Conservation (phyloP, 176 grass and related monocot genomes). For the Oropetium thomaeum region DNA sequence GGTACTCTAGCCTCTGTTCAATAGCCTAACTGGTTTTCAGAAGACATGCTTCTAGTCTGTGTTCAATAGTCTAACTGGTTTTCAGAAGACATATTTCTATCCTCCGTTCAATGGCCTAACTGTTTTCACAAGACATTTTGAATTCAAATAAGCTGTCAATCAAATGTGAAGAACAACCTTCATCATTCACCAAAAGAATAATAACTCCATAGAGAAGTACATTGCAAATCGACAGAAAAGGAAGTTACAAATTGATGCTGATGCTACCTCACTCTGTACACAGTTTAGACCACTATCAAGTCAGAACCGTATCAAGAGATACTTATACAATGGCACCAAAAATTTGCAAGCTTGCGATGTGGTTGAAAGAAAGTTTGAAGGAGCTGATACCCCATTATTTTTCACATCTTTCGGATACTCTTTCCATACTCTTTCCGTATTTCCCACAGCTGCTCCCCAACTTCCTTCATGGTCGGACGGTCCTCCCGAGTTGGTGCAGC, state of each 20-base stretch:
- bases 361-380: neutral
- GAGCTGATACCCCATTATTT: neutral
- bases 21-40: too few species aligned
- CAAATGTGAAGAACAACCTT: neutral
- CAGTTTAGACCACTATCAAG: neutral
- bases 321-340: neutral
- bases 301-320: conserved; percentile 16
- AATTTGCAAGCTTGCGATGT: neutral
- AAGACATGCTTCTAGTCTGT: too few species aligned
- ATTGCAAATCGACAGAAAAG: neutral
- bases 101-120: neutral
- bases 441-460: conserved; percentile 91
- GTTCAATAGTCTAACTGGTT: too few species aligned
- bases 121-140: neutral
- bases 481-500: conserved; percentile 72
- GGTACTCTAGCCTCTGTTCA: too few species aligned
- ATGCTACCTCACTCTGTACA: neutral
- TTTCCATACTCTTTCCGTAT: conserved; percentile 74
- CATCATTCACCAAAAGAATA: conserved; percentile 11
- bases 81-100: too few species aligned
- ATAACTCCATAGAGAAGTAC: neutral
- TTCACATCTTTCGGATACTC: conserved; percentile 34
- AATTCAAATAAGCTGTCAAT: neutral
- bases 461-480: conserved; percentile 88
- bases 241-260: neutral